Base-by-base conservation (phyloP, 139 green algal genomes). In the Tetraselmis striata region DNA sequence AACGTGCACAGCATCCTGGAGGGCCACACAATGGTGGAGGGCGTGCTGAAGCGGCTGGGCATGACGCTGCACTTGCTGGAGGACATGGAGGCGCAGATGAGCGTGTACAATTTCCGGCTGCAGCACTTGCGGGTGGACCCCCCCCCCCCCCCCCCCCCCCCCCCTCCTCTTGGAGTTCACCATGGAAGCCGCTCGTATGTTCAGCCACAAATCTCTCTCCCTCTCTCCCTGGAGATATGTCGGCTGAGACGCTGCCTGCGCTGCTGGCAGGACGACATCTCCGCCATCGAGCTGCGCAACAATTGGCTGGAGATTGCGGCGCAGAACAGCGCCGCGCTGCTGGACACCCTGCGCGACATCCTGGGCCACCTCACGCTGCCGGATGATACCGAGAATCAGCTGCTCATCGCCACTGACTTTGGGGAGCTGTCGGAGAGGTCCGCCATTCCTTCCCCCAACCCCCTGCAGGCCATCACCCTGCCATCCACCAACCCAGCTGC, bases 1-100 rank as follows among this genome's bases (percentile, higher is more conserved):
- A 85, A 86, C 59, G 87, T 92, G 45, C 88, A 92, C 67, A 87
- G 86, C 18, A 82, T 92, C 24, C 83, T 92, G 78, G 87, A 92
- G 75, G 86, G 83, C 30, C 79, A 76, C 0, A 76, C 28, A 2
- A 27, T 77, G 59, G 88, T 87, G 80, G 32, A 29, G 1, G 30
- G 29, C 0, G 82, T 92, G 78, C 30, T 86, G 80, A 30, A 77
- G n/a, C 79, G 80, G 58, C 45, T 90, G 25, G 77, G 75, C 2
- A 76, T 81, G 31, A 84, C 85, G 2, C 45, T 86, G 30, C 23
- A 30, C 59, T 45, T 86, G 79, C 77, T 92, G 79, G 85, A 92
- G 24, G 89, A 92, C 86, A 79, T 92, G 75, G 87, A 89, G 26
- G 87, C 92, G 77, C 86, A 80, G 27, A 83, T 92, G 30, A 28